Evolutionary conservation across 2,329 filamentous ascomycete genomes (phyloP), one percentile per base, ranked within the genome.

Genomic region (Colletotrichum kahawae): DNA sequence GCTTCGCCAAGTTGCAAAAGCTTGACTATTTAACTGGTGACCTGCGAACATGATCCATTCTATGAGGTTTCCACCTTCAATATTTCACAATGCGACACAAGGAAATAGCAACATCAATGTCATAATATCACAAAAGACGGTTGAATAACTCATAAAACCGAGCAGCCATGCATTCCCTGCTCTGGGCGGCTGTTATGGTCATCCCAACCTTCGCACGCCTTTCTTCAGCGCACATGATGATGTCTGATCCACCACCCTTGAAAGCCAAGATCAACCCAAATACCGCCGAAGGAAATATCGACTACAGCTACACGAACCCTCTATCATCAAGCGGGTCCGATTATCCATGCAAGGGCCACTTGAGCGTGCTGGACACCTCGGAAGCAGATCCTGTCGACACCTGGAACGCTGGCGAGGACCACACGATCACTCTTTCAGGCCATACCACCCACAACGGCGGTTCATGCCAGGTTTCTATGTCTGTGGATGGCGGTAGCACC

Each of bases 401-500:
- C 2, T 92, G 92, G 80, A 77, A 81, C 7, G 86, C 89, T 4
- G 92, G 92, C 7, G 82, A 84, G 21, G 84, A 83, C 14, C 91
- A 92, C 79, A 85, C 87, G 27, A 83, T 93, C 79, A 87, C 85
- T 18, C 79, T 93, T n/a, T 82, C 83, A 24, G 92, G 92, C 4
- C 85, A 85, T n/a, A 85, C 87, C 4, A 82, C 81, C 10, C 91
- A 92, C 79, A 83, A 83, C 8, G 91, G 92, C 4, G 92, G 92
- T 8, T 93, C 90, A 6, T 93, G 92, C 78, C 92, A 94, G 79
- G 84, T 92, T 10, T 88, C 90, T 1, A 81, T 94, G 10, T 92
- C 91, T 3, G 91, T 91, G 78, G 91, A 94, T 80, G 84, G 87
- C n/a, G 91, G 91, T 7, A 80, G 83, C 29, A 88, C 87, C 0